Base-by-base conservation (phyloP, 306 rosid genomes). In the Trichosanthes truncata region DNA sequence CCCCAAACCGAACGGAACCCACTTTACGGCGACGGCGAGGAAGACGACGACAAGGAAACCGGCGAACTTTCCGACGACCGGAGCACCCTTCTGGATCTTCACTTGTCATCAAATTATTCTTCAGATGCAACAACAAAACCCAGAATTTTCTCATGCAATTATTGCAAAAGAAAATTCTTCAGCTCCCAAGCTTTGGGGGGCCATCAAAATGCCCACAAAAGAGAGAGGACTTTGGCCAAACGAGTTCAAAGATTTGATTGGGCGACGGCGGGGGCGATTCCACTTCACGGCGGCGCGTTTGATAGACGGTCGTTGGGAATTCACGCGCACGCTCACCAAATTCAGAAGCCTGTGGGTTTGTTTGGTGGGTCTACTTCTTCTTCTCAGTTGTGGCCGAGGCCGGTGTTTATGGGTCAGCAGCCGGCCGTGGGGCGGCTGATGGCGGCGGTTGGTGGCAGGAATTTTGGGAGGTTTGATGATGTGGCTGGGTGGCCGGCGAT, bases 171-270 rank as follows among this genome's bases (percentile, higher is more conserved):
- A 80, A 92, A 94, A 60, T 92, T 94, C 86, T 88, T 86, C 75
- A 89, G 93, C 45, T 90, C 97, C 40, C 96, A 94, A 60, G 97
- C 97, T 0, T 87, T 94, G 18, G 96, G 97, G 5, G 97, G 98
- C 5, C 98, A 94, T 88, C 98, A 94, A 81, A 94, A 94, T 82
- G 98, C 97, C 14, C 97, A 94, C 81, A 94, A 90, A 73, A 87
- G 90, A 59, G 98, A 92, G 77, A 88, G 97, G 61, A 87, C 90
- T 79, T 46, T 69, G 4, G 97, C 96, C 0, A 94, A 90, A 62
- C 89, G 91, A 15, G 57, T 15, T 1, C 77, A 72, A 0, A 45
- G n/a, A 46, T 72, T 72, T 3, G 57, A 72, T 20, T 66, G 74
- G 74, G 48, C 14, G 25, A 33, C 60, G 56, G 40, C 43, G 71